Percentiles rank a stretch among this genome's conserved stretches.
phyloP scores from a whole-genome alignment of 176 grass and related monocot genomes.

The Juncus inflexus region DNA sequence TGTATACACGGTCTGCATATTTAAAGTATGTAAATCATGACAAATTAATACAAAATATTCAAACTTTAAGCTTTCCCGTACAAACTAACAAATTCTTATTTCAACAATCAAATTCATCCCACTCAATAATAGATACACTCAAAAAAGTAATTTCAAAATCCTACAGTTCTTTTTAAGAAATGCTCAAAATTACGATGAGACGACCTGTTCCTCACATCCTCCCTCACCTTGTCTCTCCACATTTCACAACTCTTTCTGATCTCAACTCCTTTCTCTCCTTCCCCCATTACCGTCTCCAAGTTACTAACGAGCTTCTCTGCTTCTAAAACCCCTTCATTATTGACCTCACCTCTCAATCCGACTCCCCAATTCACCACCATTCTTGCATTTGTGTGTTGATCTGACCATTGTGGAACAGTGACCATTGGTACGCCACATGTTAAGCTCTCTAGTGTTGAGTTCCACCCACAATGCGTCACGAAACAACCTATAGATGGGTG shows the following conservation, averaged over 20 bases:
- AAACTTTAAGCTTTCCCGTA: too few species aligned
- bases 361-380: conserved; percentile 19
- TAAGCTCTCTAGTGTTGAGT: conserved; percentile 35
- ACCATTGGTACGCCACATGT: conserved; percentile 20
- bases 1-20: too few species aligned
- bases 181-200: conserved; percentile 7
- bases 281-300: conserved; percentile 27
- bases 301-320: conserved; percentile 44
- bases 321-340: conserved; percentile 44
- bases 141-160: conserved; percentile 6
- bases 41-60: too few species aligned
- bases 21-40: too few species aligned
- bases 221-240: conserved; percentile 25
- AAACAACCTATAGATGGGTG: conserved; percentile 37
- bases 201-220: conserved; percentile 6
- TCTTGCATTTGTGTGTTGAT: conserved; percentile 12
- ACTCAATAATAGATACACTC: too few species aligned
- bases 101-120: too few species aligned
- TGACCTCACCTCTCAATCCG: conserved; percentile 40
- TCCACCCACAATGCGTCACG: conserved; percentile 53
- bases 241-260: conserved; percentile 11
- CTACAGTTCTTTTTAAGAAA: conserved; percentile 1
- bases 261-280: conserved; percentile 24
- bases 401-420: conserved; percentile 13
- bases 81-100: too few species aligned